Conservation (phyloP, 495 filamentous ascomycete genomes). For the Penicillium atrosanguineum region DNA sequence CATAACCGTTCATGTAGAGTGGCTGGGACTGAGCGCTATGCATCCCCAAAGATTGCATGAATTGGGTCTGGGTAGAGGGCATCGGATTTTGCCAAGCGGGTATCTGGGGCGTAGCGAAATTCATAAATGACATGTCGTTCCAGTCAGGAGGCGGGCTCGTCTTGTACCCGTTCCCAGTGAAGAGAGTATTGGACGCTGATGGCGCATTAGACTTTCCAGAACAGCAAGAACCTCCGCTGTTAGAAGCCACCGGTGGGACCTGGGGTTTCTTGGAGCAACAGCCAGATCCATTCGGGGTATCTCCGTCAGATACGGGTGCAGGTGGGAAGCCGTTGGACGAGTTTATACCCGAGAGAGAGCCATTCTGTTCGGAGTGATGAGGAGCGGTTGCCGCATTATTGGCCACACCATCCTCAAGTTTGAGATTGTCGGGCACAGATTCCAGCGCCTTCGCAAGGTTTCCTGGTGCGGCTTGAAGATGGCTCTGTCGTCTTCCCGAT, state of each 20-base stretch:
- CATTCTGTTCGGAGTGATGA: conserved; percentile 8
- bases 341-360: neutral
- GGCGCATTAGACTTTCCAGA: conserved; percentile 15
- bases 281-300: conserved; percentile 10
- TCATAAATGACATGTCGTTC: conserved; percentile 16
- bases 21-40: conserved; percentile 9
- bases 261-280: conserved; percentile 32
- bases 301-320: neutral
- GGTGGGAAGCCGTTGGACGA: neutral
- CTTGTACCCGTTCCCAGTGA: conserved; percentile 2
- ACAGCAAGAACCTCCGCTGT: conserved; percentile 33
- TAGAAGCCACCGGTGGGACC: conserved; percentile 10
- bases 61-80: conserved; percentile 9
- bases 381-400: conserved; percentile 7
- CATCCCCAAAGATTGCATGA: conserved; percentile 19
- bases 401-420: conserved; percentile 21
- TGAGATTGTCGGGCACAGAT: conserved; percentile 19
- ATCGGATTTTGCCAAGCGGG: conserved; percentile 26
- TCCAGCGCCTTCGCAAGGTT: conserved; percentile 30
- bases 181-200: neutral
- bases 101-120: conserved; percentile 17
- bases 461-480: conserved; percentile 26
- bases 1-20: conserved; percentile 16
- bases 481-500: conserved; percentile 23
- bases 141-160: conserved; percentile 7